These are phyloP conservation scores for Lachnellula suecica DNA, from an alignment of 2,329 filamentous ascomycete genomes.

Conservation along the genomic window DNA sequence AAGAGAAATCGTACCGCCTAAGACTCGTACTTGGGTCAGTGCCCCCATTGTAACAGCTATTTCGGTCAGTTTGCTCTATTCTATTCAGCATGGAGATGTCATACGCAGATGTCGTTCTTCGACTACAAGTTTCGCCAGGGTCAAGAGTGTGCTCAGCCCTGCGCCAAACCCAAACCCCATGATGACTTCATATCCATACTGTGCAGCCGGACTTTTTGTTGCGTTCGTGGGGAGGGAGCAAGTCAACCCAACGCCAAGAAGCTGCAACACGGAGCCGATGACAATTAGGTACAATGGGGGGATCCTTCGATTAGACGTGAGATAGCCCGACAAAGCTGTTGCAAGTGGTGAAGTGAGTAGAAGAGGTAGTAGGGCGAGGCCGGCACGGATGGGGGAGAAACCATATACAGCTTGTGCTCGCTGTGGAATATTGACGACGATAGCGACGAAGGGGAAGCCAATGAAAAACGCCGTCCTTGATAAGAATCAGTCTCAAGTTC, in stretches of 20 bases:
- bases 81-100: neutral
- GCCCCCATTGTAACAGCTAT: constrained; percentile 1
- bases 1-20: constrained; percentile 3
- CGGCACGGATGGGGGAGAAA: constrained; percentile 2
- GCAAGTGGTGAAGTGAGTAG: constrained; percentile 6
- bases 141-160: constrained; percentile 47
- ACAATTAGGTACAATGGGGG: constrained; percentile 11
- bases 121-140: constrained; percentile 46
- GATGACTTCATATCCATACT: constrained; percentile 52
- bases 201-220: constrained; percentile 1
- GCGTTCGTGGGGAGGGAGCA: constrained; percentile 3
- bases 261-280: constrained; percentile 8
- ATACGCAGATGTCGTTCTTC: neutral
- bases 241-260: constrained; percentile 10
- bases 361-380: constrained; percentile 6
- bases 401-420: constrained; percentile 13
- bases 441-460: constrained; percentile 13
- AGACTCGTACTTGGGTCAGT: constrained; percentile 1
- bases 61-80: neutral
- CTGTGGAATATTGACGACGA: constrained; percentile 18
- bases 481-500: neutral
- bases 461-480: constrained; percentile 11
- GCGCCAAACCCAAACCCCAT: constrained; percentile 60
- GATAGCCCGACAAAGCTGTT: constrained; percentile 2
- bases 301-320: constrained; percentile 3